Conservation (phyloP, 2,329 filamentous ascomycete genomes). For the Fusarium sp. region DNA sequence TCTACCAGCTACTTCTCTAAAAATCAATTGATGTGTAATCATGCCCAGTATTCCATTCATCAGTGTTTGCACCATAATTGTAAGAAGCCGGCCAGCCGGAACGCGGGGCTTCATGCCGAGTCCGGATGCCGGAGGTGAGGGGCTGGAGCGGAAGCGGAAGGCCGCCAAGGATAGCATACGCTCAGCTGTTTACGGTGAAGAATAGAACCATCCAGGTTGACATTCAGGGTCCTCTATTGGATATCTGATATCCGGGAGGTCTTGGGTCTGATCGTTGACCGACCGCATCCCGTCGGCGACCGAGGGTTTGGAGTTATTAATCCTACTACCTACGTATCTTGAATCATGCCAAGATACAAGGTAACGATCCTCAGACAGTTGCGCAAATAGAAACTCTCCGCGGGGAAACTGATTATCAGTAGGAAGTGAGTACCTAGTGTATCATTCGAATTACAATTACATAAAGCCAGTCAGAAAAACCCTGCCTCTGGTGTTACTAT, state of each 20-base stretch:
- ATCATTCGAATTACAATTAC: background rate
- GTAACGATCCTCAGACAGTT: background rate
- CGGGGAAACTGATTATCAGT: background rate
- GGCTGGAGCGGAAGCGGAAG: slow-evolving; percentile 24
- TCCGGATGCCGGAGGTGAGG: slow-evolving; percentile 36
- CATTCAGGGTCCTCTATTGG: slow-evolving; percentile 24
- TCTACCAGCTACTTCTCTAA: background rate
- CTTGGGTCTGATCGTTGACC: slow-evolving; percentile 26
- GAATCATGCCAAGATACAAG: slow-evolving; percentile 21
- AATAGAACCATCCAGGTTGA: background rate
- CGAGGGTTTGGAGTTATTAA: slow-evolving; percentile 7
- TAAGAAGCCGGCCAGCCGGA: slow-evolving; percentile 30
- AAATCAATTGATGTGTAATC: background rate
- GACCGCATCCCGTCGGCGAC: slow-evolving; percentile 40
- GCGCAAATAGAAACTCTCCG: background rate
- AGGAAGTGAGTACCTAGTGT: background rate
- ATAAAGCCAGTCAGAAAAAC: background rate
- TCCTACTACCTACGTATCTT: background rate
- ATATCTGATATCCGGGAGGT: background rate
- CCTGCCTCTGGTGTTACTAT: background rate
- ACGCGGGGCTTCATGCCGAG: slow-evolving; percentile 27
- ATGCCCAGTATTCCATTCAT: background rate
- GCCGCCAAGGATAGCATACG: slow-evolving; percentile 6
- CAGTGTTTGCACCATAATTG: background rate
- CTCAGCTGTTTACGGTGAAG: background rate